phyloP scores from a whole-genome alignment of 2,329 filamentous ascomycete species.

The Ilyonectria mors-panacis region DNA sequence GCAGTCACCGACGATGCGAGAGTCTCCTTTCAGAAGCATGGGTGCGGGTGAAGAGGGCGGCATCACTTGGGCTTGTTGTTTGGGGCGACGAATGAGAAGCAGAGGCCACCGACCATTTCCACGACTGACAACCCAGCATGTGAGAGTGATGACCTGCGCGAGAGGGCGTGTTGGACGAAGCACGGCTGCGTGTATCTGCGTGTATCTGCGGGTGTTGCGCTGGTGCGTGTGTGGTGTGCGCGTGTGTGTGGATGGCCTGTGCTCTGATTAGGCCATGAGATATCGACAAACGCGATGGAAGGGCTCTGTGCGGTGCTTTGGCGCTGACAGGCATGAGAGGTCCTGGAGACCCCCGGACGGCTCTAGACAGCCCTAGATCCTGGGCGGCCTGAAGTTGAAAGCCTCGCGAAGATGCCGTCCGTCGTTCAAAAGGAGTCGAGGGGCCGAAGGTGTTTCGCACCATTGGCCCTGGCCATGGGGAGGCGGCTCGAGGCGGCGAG shows the following conservation, averaged over 20 bases:
- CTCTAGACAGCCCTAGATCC: not conserved
- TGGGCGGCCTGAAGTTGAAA: constrained; percentile 8
- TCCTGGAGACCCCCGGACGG: not conserved
- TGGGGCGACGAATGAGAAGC: constrained; percentile 34
- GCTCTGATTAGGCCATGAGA: constrained; percentile 28
- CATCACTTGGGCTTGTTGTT: constrained; percentile 26
- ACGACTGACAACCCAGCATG: constrained; percentile 36
- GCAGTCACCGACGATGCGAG: constrained; percentile 34
- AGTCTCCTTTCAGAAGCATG: constrained; percentile 39
- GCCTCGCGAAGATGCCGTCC: constrained; percentile 21
- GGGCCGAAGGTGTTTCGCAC: constrained; percentile 30
- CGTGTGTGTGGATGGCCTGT: constrained; percentile 24
- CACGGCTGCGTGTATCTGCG: constrained; percentile 16
- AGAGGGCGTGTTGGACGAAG: constrained; percentile 24
- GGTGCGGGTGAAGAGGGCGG: constrained; percentile 28
- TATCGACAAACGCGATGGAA: constrained; percentile 27
- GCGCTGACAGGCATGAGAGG: constrained; percentile 9
- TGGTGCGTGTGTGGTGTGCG: constrained; percentile 27
- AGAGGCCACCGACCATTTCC: constrained; percentile 32
- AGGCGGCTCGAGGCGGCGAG: constrained; percentile 17
- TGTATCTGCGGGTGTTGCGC: constrained; percentile 24
- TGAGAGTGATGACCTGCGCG: constrained; percentile 42
- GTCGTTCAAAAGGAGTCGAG: constrained; percentile 14
- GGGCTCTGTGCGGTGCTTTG: constrained; percentile 20
- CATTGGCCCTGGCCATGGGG: constrained; percentile 15